Conservation (phyloP, 768 basidiomycete species). For the Suillus subaureus region DNA sequence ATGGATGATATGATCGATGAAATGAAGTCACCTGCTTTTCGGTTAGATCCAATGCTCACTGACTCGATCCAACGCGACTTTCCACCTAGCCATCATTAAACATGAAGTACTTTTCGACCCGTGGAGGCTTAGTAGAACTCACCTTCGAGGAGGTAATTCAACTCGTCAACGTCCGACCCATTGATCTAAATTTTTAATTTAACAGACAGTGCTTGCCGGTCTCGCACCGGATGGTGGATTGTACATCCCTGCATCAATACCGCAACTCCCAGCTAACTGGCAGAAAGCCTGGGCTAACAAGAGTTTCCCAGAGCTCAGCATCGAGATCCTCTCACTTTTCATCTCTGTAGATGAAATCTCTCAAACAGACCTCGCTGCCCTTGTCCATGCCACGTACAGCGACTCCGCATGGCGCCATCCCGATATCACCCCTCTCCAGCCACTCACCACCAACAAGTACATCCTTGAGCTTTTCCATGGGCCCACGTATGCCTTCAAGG, state of each 20-base stretch:
- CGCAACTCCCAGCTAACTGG: constrained; percentile 84
- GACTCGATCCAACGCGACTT: neutral
- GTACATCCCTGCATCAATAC: constrained; percentile 90
- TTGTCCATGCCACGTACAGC: constrained; percentile 80
- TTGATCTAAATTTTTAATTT: constrained; percentile 22
- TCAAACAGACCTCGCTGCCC: constrained; percentile 60
- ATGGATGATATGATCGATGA: neutral
- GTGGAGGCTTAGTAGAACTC: constrained; percentile 70
- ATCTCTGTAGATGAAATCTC: constrained; percentile 84
- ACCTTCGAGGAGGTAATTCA: constrained; percentile 88
- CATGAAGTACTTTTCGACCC: constrained; percentile 95
- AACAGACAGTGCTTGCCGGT: constrained; percentile 90
- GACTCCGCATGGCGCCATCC: constrained; percentile 63
- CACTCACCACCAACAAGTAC: constrained; percentile 46
- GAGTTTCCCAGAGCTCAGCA: constrained; percentile 84
- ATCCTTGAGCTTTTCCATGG: constrained; percentile 96
- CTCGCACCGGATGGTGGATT: constrained; percentile 97
- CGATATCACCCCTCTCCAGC: constrained; percentile 74
- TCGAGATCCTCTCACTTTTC: constrained; percentile 86
- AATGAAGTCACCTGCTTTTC: neutral
- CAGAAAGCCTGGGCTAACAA: constrained; percentile 68
- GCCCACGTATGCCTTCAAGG: constrained; percentile 98
- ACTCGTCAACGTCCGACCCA: constrained; percentile 18
- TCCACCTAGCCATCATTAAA: neutral
- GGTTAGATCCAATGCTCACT: neutral